phyloP scores from a whole-genome alignment of 1,139 yeast species.

The Debaryomyces udenii region DNA sequence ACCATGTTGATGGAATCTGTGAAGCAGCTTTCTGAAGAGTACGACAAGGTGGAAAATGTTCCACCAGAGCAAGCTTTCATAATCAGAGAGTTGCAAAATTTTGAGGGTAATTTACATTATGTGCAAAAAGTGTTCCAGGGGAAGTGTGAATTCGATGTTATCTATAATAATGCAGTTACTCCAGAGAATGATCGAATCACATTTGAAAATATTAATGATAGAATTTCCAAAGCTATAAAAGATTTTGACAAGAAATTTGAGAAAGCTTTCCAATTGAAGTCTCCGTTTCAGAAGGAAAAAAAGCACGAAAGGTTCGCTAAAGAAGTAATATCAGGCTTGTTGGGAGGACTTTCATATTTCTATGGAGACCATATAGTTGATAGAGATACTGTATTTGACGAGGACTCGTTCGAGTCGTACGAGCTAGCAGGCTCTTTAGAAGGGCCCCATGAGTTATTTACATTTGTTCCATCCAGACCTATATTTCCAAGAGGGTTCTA shows the following conservation, averaged over 20 bases:
- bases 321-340: constrained; percentile 75
- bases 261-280: constrained; percentile 51
- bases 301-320: constrained; percentile 65
- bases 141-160: constrained; percentile 73
- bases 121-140: constrained; percentile 78
- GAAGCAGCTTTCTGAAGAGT: constrained; percentile 43
- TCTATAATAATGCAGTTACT: constrained; percentile 54
- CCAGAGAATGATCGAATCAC: constrained; percentile 44
- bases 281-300: constrained; percentile 53
- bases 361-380: constrained; percentile 89
- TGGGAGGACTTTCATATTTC: constrained; percentile 90
- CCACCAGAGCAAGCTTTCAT: constrained; percentile 57
- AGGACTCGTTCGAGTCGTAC: constrained; percentile 60
- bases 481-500: constrained; percentile 96
- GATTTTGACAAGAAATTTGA: constrained; percentile 60
- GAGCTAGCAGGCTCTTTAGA: constrained; percentile 56
- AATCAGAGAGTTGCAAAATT: constrained; percentile 60
- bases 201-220: constrained; percentile 40
- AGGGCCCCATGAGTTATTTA: constrained; percentile 73
- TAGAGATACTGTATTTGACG: constrained; percentile 67
- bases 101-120: constrained; percentile 77
- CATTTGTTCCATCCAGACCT: constrained; percentile 89
- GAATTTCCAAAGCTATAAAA: constrained; percentile 38
- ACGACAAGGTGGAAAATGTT: constrained; percentile 31
- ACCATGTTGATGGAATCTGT: constrained; percentile 72